A percentile compares a stretch with the other conserved stretches of the same genome.
These are phyloP conservation scores for Penicillium subrubescens DNA, from an alignment of 495 filamentous ascomycete species.

Conservation along the genomic window DNA sequence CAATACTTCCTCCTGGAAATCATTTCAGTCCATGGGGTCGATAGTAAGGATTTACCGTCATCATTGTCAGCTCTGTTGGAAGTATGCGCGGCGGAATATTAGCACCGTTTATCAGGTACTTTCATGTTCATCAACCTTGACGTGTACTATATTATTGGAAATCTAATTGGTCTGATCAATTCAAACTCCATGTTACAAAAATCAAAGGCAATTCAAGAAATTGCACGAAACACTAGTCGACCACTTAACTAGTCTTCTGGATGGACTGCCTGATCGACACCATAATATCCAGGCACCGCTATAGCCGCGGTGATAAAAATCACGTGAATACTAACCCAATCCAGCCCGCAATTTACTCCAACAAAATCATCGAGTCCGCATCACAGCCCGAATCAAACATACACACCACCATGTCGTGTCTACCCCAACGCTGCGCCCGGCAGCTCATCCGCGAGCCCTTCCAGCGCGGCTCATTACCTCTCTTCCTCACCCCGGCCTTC, in stretches of 20 bases:
- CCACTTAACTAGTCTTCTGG: neutral
- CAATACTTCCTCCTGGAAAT: too few species aligned
- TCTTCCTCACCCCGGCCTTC: conserved; percentile 77
- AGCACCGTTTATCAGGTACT: too few species aligned
- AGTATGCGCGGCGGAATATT: too few species aligned
- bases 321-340: conserved; percentile 32
- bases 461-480: conserved; percentile 52
- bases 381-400: conserved; percentile 27
- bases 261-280: neutral
- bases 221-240: too few species aligned
- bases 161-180: too few species aligned
- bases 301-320: neutral
- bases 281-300: neutral
- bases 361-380: conserved; percentile 42
- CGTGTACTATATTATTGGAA: too few species aligned
- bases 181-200: too few species aligned
- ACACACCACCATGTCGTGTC: conserved; percentile 36
- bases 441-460: conserved; percentile 44
- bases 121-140: too few species aligned
- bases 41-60: too few species aligned
- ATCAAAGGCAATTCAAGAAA: too few species aligned
- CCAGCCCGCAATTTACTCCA: conserved; percentile 17
- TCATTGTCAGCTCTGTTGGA: too few species aligned
- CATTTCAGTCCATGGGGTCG: too few species aligned
- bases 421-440: conserved; percentile 44